These are phyloP conservation scores for Globisporangium megalacanthum DNA, from an alignment of 352 stramenopile species.

Conservation along the genomic window DNA sequence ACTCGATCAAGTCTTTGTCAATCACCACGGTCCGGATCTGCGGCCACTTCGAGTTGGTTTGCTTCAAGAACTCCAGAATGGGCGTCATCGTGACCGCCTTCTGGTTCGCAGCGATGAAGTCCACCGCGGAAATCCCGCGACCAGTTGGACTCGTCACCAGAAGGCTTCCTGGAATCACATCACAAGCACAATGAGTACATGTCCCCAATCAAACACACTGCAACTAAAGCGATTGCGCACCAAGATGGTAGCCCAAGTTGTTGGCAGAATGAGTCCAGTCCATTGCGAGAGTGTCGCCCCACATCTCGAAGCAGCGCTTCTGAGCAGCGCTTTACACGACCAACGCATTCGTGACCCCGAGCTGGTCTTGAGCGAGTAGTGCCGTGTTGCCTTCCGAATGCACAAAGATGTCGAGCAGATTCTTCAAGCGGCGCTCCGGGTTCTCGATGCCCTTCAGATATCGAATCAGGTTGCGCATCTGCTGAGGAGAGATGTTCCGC, in stretches of 20 bases:
- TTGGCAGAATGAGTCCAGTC: slow-evolving; percentile 21
- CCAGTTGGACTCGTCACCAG: slow-evolving; percentile 17
- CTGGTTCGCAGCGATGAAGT: slow-evolving; percentile 17
- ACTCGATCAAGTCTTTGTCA: slow-evolving; percentile 23
- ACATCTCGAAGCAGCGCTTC: slow-evolving; percentile 17
- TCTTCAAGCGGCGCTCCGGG: slow-evolving; percentile 9
- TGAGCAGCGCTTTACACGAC: slow-evolving; percentile 12
- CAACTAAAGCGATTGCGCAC: slow-evolving; percentile 5
- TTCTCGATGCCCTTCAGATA: slow-evolving; percentile 5
- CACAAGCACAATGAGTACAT: not conserved
- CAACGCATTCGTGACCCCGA: slow-evolving; percentile 11
- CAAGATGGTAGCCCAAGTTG: slow-evolving; percentile 13
- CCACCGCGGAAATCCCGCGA: slow-evolving; percentile 13
- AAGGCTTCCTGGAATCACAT: slow-evolving; percentile 1
- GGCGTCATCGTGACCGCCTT: slow-evolving; percentile 11
- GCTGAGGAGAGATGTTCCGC: slow-evolving; percentile 6
- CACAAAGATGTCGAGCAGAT: slow-evolving; percentile 10
- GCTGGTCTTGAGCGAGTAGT: slow-evolving; percentile 16
- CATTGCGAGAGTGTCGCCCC: slow-evolving; percentile 16
- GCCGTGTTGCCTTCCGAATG: slow-evolving; percentile 9
- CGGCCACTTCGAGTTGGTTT: slow-evolving; percentile 11
- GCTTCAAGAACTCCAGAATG: slow-evolving; percentile 18
- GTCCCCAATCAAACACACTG: not conserved
- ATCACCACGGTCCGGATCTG: slow-evolving; percentile 12
- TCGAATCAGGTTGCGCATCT: slow-evolving; percentile 12